phyloP scores from a whole-genome alignment of 495 filamentous ascomycete genomes.

The Xylaria venustula region DNA sequence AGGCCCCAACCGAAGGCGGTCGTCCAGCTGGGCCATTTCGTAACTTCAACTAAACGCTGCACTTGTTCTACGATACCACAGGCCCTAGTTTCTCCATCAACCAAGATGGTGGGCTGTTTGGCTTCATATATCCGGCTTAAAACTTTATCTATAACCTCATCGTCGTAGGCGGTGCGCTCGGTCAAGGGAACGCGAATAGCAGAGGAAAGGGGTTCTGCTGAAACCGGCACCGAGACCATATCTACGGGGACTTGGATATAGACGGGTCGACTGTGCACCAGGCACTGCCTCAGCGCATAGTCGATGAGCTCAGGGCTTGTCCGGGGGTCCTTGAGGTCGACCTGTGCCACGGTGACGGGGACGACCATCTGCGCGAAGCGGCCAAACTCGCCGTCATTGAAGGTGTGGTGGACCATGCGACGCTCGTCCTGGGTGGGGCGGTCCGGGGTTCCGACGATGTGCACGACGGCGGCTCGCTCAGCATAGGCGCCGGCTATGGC shows the following conservation, averaged over 20 bases:
- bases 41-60: conserved; percentile 62
- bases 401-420: conserved; percentile 69
- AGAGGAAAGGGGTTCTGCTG: conserved; percentile 56
- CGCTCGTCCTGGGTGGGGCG: conserved; percentile 46
- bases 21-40: conserved; percentile 68
- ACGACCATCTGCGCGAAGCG: conserved; percentile 69
- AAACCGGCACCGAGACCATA: conserved; percentile 67
- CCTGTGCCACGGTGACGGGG: conserved; percentile 60
- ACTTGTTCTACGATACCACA: conserved; percentile 66
- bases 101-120: conserved; percentile 69
- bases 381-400: conserved; percentile 74
- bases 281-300: conserved; percentile 66
- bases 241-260: conserved; percentile 76
- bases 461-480: conserved; percentile 65
- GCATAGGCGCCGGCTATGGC: conserved; percentile 61
- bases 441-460: conserved; percentile 66
- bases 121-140: conserved; percentile 64
- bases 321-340: conserved; percentile 58
- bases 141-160: conserved; percentile 67
- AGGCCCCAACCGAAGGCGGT: conserved; percentile 79
- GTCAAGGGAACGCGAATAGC: conserved; percentile 58
- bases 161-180: conserved; percentile 64
- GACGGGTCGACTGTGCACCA: conserved; percentile 63
- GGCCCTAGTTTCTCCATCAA: conserved; percentile 74
- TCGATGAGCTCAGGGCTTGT: conserved; percentile 69